phyloP scores from a whole-genome alignment of 495 filamentous ascomycete species.

The Neurospora sublineolata region DNA sequence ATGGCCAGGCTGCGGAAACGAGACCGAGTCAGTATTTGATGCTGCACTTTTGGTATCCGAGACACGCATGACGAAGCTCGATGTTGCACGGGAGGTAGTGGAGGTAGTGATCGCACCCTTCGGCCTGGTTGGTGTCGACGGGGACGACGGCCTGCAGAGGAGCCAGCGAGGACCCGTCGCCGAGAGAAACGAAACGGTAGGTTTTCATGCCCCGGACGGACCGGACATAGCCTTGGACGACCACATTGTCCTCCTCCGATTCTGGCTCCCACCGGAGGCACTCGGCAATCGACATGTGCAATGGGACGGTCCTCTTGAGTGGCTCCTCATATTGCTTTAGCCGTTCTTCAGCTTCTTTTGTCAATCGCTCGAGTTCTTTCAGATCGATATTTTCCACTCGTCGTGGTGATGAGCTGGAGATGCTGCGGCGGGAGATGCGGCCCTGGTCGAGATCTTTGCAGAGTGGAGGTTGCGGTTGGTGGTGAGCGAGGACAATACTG shows the following conservation, averaged over 20 bases:
- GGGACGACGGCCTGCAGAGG: conserved; percentile 72
- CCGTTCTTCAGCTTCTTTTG: background rate
- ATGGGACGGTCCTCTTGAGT: background rate
- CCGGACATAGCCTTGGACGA: conserved; percentile 68
- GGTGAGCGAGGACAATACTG: background rate
- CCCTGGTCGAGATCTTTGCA: background rate
- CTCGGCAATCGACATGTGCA: conserved; percentile 13
- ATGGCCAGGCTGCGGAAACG: conserved; percentile 52
- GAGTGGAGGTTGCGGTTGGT: background rate
- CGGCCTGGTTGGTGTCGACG: conserved; percentile 50
- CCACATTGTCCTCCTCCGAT: conserved; percentile 19
- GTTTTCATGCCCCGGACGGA: conserved; percentile 80
- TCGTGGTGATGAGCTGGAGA: background rate
- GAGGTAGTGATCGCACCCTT: conserved; percentile 50
- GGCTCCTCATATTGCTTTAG: background rate
- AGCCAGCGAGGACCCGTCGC: conserved; percentile 74
- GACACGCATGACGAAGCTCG: conserved; percentile 10
- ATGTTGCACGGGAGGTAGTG: conserved; percentile 4
- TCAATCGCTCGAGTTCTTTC: background rate
- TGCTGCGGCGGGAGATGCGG: background rate
- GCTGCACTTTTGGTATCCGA: conserved; percentile 3
- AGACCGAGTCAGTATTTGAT: conserved; percentile 16
- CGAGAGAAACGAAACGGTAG: conserved; percentile 69
- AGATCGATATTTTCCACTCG: background rate
- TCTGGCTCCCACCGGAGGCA: conserved; percentile 22